Evolutionary conservation across 345 rosid genomes (phyloP).

Genomic region (Carallia brachiata): DNA sequence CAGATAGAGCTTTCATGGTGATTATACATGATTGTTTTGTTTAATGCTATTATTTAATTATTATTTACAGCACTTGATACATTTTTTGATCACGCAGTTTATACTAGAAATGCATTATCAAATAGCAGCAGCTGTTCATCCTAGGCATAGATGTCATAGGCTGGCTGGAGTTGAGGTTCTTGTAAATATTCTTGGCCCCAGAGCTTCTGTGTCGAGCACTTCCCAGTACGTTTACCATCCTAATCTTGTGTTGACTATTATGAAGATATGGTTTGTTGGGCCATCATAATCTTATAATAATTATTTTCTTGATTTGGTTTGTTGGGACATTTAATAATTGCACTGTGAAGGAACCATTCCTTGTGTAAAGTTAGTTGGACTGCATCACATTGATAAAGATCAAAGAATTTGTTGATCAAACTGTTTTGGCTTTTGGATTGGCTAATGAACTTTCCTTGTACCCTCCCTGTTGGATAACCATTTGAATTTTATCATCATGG

Average conservation of each 20-base stretch:
- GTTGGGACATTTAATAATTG: too few relatives aligned
- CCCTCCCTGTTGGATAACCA: too few relatives aligned
- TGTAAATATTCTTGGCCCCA: conserved; percentile 60
- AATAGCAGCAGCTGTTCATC: conserved; percentile 68
- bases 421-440: too few relatives aligned
- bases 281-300: too few relatives aligned
- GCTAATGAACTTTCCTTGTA: too few relatives aligned
- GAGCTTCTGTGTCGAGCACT: conserved; percentile 79
- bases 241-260: background rate
- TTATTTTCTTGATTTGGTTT: too few relatives aligned
- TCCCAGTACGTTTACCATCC: conserved; percentile 40
- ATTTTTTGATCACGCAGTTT: conserved; percentile 52
- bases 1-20: conserved; percentile 94
- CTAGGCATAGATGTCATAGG: conserved; percentile 72
- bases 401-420: too few relatives aligned
- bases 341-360: too few relatives aligned
- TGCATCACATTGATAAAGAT: too few relatives aligned
- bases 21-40: conserved; percentile 4
- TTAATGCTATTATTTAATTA: conserved; percentile 2
- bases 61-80: conserved; percentile 1
- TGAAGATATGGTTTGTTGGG: background rate
- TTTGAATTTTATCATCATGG: too few relatives aligned
- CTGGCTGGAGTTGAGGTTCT: conserved; percentile 85
- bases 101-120: conserved; percentile 79
- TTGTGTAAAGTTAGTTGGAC: too few relatives aligned